Evolutionary conservation across 2,329 filamentous ascomycete species (phyloP), one percentile per base, ranked within the genome.

Genomic region (Arthrobotrys entomopaga): DNA sequence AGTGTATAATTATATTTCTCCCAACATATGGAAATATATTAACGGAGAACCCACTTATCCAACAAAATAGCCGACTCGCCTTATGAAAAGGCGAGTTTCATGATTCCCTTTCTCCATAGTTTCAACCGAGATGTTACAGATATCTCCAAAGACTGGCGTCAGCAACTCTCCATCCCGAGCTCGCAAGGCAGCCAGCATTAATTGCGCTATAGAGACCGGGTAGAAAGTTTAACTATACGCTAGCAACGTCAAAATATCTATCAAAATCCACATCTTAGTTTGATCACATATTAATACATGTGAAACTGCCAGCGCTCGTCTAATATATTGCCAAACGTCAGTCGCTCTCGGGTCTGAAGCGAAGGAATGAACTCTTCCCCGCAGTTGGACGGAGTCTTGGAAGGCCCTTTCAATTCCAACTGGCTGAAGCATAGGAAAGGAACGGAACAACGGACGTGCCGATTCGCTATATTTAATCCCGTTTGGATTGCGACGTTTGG

Each of bases 81-180:
- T 54, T 54, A 54, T 61, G 61, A 65, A 58, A 65, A 66, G 54
- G 56, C 61, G 56, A 65, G 69, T 73, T 73, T 73, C 69, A 73
- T 22, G 61, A 65, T 8, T 43, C 19, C n/a, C 16, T 48, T 61
- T 73, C 52, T 52, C 54, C 61, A 56, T 50, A 53, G 48, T 56
- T n/a, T 65, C 69, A 73, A 73, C 61, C 69, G 69, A 73, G 69
- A 60, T 65, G 69, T 73, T 73, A 73, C 69, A 73, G 56, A 73
- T 73, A 65, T 65, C 65, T 61, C 22, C n/a, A 16, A 40, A 48
- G 60, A 54, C 57, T 53, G 8, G 54, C 64, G 58, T 69, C 49
- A 29, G 38, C 38, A 61, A 52, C 56, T 46, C 46, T 34, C 38
- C 43, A n/a, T 49, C 38, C 26, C 29, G 29, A 57, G 16, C 34